A percentile compares a stretch with the other conserved stretches of the same genome.
Conservation (phyloP, 768 basidiomycete species). For the Boletellus sp. region DNA sequence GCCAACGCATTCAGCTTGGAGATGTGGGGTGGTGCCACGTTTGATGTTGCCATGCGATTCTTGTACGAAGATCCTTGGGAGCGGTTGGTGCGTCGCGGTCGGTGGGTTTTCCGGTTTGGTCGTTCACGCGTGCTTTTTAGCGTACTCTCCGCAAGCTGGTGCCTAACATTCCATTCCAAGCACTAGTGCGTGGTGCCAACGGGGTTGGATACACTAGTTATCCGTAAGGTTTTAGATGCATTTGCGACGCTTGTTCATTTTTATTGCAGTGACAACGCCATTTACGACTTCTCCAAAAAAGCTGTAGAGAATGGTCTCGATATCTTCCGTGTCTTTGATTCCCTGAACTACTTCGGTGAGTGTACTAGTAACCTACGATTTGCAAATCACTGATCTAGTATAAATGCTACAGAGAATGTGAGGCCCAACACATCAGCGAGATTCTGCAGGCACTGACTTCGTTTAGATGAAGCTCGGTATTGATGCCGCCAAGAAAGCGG, state of each 20-base stretch:
- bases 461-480: constrained; percentile 93
- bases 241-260: constrained; percentile 6
- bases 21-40: constrained; percentile 99
- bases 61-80: constrained; percentile 99
- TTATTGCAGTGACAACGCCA: constrained; percentile 80
- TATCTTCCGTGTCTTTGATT: constrained; percentile 99
- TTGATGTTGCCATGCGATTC: constrained; percentile 99
- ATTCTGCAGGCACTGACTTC: constrained; percentile 11
- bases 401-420: constrained; percentile 59
- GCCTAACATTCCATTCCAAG: constrained; percentile 98
- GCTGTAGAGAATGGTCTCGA: constrained; percentile 99
- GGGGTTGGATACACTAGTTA: constrained; percentile 99
- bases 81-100: constrained; percentile 60
- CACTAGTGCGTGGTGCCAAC: constrained; percentile 97
- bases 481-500: constrained; percentile 99
- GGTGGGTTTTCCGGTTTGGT: neutral
- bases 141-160: constrained; percentile 91
- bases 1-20: constrained; percentile 95
- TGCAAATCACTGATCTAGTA: constrained; percentile 2
- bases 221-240: constrained; percentile 54
- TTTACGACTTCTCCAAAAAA: constrained; percentile 99
- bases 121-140: constrained; percentile 36
- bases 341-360: constrained; percentile 95
- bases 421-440: constrained; percentile 17
- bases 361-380: constrained; percentile 4